Conservation (phyloP, 306 rosid species). For the Pyrus betulifolia region DNA sequence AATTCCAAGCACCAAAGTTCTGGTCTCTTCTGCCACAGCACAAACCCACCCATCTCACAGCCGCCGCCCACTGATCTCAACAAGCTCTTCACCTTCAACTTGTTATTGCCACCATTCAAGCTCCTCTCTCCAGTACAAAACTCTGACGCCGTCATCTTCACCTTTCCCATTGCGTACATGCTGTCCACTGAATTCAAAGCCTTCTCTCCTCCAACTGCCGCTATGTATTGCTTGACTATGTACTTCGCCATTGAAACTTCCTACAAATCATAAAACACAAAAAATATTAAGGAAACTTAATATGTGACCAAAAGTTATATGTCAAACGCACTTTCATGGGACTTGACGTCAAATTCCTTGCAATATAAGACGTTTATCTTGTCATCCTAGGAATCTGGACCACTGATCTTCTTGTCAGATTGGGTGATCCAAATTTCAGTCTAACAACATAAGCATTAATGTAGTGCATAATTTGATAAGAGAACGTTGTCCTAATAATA, state of each 20-base stretch:
- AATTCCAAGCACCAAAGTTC: constrained; percentile 89
- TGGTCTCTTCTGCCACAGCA: constrained; percentile 82
- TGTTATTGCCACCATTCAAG: constrained; percentile 28
- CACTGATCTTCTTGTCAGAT: background rate
- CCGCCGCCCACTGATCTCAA: constrained; percentile 32
- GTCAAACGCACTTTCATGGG: background rate
- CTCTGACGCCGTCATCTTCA: constrained; percentile 72
- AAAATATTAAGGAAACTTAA: background rate
- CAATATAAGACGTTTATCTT: background rate
- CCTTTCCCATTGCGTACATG: constrained; percentile 96
- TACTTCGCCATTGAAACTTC: constrained; percentile 84
- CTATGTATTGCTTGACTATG: constrained; percentile 78
- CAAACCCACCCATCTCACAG: constrained; percentile 87
- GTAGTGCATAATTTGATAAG: background rate
- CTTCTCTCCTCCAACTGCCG: constrained; percentile 84
- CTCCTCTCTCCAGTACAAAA: constrained; percentile 50
- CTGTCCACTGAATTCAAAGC: constrained; percentile 60
- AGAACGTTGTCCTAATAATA: background rate
- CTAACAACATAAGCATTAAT: background rate
- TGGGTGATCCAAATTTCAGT: background rate
- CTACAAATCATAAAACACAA: constrained; percentile 15
- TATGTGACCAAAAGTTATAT: background rate
- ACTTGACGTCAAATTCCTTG: background rate
- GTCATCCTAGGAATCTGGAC: background rate
- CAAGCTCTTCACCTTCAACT: constrained; percentile 45